Evolutionary conservation across 371 early-diverging fungal genomes (phyloP).

Genomic region (Nematocida parisii): DNA sequence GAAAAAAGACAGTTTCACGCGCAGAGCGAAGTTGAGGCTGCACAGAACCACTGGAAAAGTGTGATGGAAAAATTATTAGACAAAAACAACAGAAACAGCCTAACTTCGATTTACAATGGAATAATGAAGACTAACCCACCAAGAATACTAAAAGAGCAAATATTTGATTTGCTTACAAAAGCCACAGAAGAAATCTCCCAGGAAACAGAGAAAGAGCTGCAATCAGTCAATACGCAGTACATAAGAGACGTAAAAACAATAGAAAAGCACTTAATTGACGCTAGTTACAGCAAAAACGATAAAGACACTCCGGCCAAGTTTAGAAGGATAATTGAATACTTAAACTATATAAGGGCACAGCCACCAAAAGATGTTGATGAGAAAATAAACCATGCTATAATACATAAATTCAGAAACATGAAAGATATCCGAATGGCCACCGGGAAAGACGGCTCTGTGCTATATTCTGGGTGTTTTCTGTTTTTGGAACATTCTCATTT

Average conservation of each 20-base stretch:
- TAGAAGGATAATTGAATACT: slow-evolving; percentile 45
- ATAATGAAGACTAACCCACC: slow-evolving; percentile 18
- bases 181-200: background rate
- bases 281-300: slow-evolving; percentile 41
- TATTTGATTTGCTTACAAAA: background rate
- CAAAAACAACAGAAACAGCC: slow-evolving; percentile 8
- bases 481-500: slow-evolving; percentile 41
- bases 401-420: background rate
- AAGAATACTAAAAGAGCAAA: slow-evolving; percentile 33
- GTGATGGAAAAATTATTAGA: slow-evolving; percentile 10
- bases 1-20: slow-evolving; percentile 1
- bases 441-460: background rate
- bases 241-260: slow-evolving; percentile 26
- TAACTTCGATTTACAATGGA: background rate
- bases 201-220: slow-evolving; percentile 20
- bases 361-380: slow-evolving; percentile 9
- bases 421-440: slow-evolving; percentile 20
- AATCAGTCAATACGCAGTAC: slow-evolving; percentile 16
- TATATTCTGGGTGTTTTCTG: slow-evolving; percentile 40
- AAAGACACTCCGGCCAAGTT: slow-evolving; percentile 34
- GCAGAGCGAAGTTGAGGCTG: slow-evolving; percentile 18
- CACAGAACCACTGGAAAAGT: slow-evolving; percentile 15
- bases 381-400: slow-evolving; percentile 48
- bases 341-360: slow-evolving; percentile 34
- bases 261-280: slow-evolving; percentile 57